Conservation (phyloP, 805 yeast genomes). For the Saccharomycopsis fibuligera region DNA sequence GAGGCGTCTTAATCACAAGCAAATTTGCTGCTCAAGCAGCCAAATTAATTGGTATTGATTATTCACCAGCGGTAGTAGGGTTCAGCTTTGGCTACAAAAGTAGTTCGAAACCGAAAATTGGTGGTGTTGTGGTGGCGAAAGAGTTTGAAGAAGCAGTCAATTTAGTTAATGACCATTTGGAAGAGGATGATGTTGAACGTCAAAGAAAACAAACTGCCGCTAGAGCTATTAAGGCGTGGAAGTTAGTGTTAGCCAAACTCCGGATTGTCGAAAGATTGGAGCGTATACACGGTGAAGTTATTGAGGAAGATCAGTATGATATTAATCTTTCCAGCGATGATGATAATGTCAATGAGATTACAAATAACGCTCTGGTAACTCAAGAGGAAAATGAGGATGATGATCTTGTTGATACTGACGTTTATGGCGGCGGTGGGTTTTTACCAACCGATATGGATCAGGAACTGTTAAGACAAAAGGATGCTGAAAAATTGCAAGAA, state of each 20-base stretch:
- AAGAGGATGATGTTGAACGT: constrained; percentile 43
- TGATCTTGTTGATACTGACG: constrained; percentile 1
- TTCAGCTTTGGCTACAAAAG: constrained; percentile 61
- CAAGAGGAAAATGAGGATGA: constrained; percentile 21
- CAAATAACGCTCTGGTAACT: constrained; percentile 14
- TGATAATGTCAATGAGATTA: constrained; percentile 18
- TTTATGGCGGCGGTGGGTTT: constrained; percentile 20
- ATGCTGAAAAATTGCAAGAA: constrained; percentile 1
- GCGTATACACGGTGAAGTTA: constrained; percentile 41
- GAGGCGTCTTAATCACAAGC: constrained; percentile 56
- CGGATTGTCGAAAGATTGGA: constrained; percentile 42
- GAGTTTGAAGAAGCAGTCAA: constrained; percentile 56
- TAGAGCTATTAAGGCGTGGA: constrained; percentile 50
- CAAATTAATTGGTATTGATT: constrained; percentile 59
- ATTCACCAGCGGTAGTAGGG: constrained; percentile 81
- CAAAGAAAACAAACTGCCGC: constrained; percentile 39
- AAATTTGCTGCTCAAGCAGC: constrained; percentile 66
- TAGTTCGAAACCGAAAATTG: constrained; percentile 53
- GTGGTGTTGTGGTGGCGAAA: constrained; percentile 69
- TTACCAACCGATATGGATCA: constrained; percentile 19
- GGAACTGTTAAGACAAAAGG: constrained; percentile 5
- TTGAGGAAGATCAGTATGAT: constrained; percentile 20
- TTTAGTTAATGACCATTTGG: constrained; percentile 41
- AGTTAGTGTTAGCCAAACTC: constrained; percentile 42
- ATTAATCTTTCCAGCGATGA: constrained; percentile 8